Conservation (phyloP, 2,329 filamentous ascomycete genomes). For the Xylariomycetidae sp. region DNA sequence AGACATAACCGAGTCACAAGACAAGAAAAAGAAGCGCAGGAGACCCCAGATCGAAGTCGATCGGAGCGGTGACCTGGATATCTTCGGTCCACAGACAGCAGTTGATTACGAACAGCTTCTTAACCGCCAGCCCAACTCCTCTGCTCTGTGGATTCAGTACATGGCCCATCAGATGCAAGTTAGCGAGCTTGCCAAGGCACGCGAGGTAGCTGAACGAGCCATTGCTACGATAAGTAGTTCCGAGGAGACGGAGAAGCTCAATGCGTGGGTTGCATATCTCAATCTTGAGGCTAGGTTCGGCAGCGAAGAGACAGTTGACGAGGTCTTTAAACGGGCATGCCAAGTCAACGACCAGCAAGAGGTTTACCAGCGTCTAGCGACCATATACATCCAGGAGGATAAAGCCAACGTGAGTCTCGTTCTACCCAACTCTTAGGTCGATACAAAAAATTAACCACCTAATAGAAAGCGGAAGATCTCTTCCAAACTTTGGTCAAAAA, state of each 20-base stretch:
- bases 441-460: conserved; percentile 28
- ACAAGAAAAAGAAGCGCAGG: conserved; percentile 70
- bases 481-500: conserved; percentile 88
- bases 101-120: conserved; percentile 93
- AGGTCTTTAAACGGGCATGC: conserved; percentile 86
- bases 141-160: conserved; percentile 89
- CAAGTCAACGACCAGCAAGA: conserved; percentile 91
- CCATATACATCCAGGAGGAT: conserved; percentile 89
- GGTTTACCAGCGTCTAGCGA: conserved; percentile 82
- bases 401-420: conserved; percentile 67
- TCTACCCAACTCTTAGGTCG: too few species aligned
- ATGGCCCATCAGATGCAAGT: conserved; percentile 98
- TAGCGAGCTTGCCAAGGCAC: conserved; percentile 81
- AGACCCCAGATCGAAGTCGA: conserved; percentile 80
- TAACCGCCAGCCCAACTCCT: conserved; percentile 89
- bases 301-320: conserved; percentile 74
- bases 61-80: conserved; percentile 85
- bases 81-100: conserved; percentile 79
- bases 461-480: conserved; percentile 78
- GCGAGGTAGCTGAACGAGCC: conserved; percentile 85
- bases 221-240: conserved; percentile 86
- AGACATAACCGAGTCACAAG: conserved; percentile 23
- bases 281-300: conserved; percentile 93
- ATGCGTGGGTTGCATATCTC: conserved; percentile 90
- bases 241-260: conserved; percentile 88